A percentile compares a stretch with the other conserved stretches of the same genome.
These are phyloP conservation scores for Clonostachys rhizophaga DNA, from an alignment of 2,329 filamentous ascomycete genomes.

Conservation along the genomic window DNA sequence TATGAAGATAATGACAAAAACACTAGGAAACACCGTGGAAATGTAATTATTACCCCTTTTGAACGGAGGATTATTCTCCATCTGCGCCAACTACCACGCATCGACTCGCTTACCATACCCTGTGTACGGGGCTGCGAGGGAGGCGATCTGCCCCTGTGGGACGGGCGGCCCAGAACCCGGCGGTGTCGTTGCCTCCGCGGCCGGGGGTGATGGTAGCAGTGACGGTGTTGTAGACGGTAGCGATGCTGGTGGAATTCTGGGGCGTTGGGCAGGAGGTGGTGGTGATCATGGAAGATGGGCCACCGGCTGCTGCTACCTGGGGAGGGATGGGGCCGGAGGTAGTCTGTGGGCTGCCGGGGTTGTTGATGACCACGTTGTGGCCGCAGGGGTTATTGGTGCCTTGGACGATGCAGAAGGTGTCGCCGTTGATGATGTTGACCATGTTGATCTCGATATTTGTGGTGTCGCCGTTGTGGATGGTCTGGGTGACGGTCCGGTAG, in stretches of 20 bases:
- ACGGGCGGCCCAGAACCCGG: background rate
- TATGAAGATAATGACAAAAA: too few relatives aligned
- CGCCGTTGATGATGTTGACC: constrained; percentile 20
- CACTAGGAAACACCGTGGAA: too few relatives aligned
- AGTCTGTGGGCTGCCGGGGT: too few relatives aligned
- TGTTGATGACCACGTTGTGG: constrained; percentile 1
- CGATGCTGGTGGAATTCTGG: constrained; percentile 18
- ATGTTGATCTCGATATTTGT: constrained; percentile 21
- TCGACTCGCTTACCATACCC: too few relatives aligned
- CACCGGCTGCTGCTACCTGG: background rate
- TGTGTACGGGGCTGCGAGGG: too few relatives aligned
- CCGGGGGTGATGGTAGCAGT: constrained; percentile 16
- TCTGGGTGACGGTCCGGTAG: constrained; percentile 14
- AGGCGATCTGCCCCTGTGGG: background rate
- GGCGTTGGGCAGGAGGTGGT: constrained; percentile 12
- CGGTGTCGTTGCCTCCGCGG: background rate
- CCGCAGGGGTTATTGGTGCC: constrained; percentile 17
- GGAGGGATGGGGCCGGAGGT: constrained; percentile 2
- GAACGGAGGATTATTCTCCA: too few relatives aligned
- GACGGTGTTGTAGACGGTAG: constrained; percentile 29
- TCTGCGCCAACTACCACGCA: too few relatives aligned
- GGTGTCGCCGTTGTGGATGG: constrained; percentile 11
- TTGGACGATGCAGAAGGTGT: constrained; percentile 16
- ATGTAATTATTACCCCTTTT: too few relatives aligned
- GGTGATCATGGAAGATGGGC: too few relatives aligned